Evolutionary conservation across 179 eudicot genomes (phyloP), one percentile per base, ranked within the genome.

Genomic region (Silene noctiflora): DNA sequence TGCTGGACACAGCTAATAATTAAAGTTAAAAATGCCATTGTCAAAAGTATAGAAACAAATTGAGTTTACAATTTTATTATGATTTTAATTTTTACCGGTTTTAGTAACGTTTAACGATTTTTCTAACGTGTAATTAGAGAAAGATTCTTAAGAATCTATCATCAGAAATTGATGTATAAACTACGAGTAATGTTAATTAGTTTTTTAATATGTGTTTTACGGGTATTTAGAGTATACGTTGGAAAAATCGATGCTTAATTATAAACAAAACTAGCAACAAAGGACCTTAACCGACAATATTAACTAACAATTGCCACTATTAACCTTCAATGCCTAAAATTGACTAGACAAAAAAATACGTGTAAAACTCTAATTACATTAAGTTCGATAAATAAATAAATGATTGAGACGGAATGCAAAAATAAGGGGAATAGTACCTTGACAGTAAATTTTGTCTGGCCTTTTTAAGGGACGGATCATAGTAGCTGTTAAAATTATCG

Each of bases 401-500:
- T 25, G 13, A 62, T 12, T 24, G 11, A 63, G 33, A 63, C 67
- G 4, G 67, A 61, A 4, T 0, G 6, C 14, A 20, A n/a, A 7
- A 20, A 33, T 7, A 33, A 33, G 2, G 2, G 1, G 16, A 70
- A 71, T 16, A 16, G 20, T 81, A 82, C 84, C 81, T 82, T 17
- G 81, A 55, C 58, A 82, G 79, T 51, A 82, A 73, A 10, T 78
- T 75, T 19, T 89, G 91, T 48, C 96, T 81, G 35, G 91, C 90
- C 0, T 93, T 84, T 66, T 91, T 91, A 0, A 91, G 85, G 0
- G 89, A 85, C 0, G 91, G 93, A 68, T 89, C 91, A 64, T 91
- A 91, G 72, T 91, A 91, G 33, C 85, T 80, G 59, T 91, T 91
- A 71, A 91, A 91, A 35, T 91, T 91, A 60, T 91, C 96, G 14